Evolutionary conservation across 441 rosid genomes (phyloP), one percentile per base, ranked within the genome.

Genomic region (Corymbia calophylla): DNA sequence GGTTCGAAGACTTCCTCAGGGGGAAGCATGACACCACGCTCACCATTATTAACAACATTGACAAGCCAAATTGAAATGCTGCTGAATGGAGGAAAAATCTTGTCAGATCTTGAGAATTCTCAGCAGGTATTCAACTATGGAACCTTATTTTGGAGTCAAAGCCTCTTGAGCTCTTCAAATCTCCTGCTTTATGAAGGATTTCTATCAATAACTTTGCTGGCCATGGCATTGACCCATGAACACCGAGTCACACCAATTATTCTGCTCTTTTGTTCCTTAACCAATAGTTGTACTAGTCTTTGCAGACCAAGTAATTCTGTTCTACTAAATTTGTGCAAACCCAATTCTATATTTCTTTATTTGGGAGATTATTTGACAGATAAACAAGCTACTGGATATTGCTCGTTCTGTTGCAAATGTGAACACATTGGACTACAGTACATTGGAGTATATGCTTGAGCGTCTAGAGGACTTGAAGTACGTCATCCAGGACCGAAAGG

Each of bases 1-100:
- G 97, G 93, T 88, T 86, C 92, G 53, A 96, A 93, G 88, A 89
- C 92, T 35, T 93, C 95, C 32, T 95, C 99, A 64, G 91, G 88
- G 49, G 99, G 96, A 93, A 97, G 98, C 94, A 93, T 95, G 93
- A 98, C 99, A 56, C 99, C 99, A 49, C 92, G 96, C 66, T 96
- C 99, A 73, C 99, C 99, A 62, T 93, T 95, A 90, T 89, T 94
- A 94, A 95, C 97, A 54, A 97, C 99, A 60, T 90, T 98, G 91
- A 93, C 94, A 88, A 96, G 92, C 92, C 99, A 98, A 93, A 95
- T 97, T 66, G 99, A 95, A 90, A 91, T 97, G 93, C 93, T 98
- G 25, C 87, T 98, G 90, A 96, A 94, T 93, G 96, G 95, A 87
- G 93, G 94, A 70, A 95, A 92, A 93, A 96, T 95, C 87, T 94